Evolutionary conservation across 352 stramenopile species (phyloP), one percentile per base, ranked within the genome.

Genomic region (Phytophthora crassamura): DNA sequence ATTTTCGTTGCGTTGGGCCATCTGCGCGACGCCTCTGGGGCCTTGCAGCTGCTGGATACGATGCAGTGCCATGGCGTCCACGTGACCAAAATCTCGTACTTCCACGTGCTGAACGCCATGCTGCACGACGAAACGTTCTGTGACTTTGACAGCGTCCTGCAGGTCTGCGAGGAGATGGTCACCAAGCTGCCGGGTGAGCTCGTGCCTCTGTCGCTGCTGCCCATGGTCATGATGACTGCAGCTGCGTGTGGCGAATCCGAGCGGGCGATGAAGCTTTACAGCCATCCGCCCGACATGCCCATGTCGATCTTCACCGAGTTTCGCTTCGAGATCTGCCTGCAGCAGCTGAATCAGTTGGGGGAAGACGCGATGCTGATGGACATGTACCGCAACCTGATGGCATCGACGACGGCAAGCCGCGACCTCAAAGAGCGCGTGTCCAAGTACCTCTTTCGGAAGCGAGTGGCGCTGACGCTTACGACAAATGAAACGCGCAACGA

Each of bases 261-360:
- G 28, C 77, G 81, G 1, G 85, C 81, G 25, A 91, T 93, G 82
- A 67, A 72, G n/a, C 53, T 90, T 20, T 91, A 93, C 54, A 57
- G 56, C 16, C 76, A 86, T 33, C 66, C 74, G 2, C 53, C 60
- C 1, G 56, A 84, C 14, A 72, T 67, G 7, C 33, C 59, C 2
- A 82, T 90, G 75, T 69, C 63, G 20, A 39, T 35, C 3, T 88
- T 79, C 45, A 84, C 74, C 1, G 77, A 91, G 59, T 83, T 81
- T 57, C 80, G 75, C 9, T 90, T 93, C 52, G 82, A 90, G 28
- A 88, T 88, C 40, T 88, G 77, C 49, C 54, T 91, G 35, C 81
- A 89, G 51, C 78, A 79, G 35, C 56, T 93, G 28, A 82, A 77
- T 67, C 53, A 80, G 5, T 47, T 78, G 28, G 68, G 72, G 28